Evolutionary conservation across 495 filamentous ascomycete genomes (phyloP).

Genomic region (Lasiosphaeria miniovina): DNA sequence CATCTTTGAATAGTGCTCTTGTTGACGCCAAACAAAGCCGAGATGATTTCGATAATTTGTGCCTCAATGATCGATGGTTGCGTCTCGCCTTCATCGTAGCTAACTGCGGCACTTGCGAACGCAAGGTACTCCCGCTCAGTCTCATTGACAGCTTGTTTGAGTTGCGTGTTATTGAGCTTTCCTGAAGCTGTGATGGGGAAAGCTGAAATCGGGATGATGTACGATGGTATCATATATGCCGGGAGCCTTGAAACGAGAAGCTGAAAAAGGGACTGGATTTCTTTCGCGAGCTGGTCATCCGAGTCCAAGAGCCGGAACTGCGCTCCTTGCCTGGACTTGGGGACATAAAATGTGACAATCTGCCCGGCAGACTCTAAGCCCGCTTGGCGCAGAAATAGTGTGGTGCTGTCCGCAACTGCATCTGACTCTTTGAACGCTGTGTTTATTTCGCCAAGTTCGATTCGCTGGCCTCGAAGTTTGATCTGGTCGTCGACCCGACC

Average conservation of each 20-base stretch:
- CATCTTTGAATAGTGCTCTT: conserved; percentile 55
- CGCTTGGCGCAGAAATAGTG: conserved; percentile 41
- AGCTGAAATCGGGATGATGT: conserved; percentile 61
- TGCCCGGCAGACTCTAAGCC: conserved; percentile 31
- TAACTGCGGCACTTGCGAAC: conserved; percentile 20
- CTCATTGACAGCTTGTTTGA: conserved; percentile 18
- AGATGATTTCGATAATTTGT: conserved; percentile 44
- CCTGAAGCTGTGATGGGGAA: conserved; percentile 63
- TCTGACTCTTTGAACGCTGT: conserved; percentile 44
- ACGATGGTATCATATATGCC: conserved; percentile 65
- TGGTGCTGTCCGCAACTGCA: conserved; percentile 50
- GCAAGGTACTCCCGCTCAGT: conserved; percentile 20
- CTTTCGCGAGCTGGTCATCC: conserved; percentile 9
- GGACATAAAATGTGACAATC: conserved; percentile 60
- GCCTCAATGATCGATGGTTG: conserved; percentile 52
- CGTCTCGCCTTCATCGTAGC: conserved; percentile 34
- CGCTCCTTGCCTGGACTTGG: conserved; percentile 10
- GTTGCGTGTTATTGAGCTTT: conserved; percentile 52
- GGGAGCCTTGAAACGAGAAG: conserved; percentile 47
- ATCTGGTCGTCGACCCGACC: conserved; percentile 76
- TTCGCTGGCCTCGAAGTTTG: conserved; percentile 75
- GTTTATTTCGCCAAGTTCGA: conserved; percentile 77
- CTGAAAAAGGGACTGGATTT: conserved; percentile 40
- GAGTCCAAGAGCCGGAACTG: conserved; percentile 29
- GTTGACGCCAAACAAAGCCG: conserved; percentile 41